These are phyloP conservation scores for Chlamydomonas sp. DNA, from an alignment of 139 green algal species.

Conservation along the genomic window DNA sequence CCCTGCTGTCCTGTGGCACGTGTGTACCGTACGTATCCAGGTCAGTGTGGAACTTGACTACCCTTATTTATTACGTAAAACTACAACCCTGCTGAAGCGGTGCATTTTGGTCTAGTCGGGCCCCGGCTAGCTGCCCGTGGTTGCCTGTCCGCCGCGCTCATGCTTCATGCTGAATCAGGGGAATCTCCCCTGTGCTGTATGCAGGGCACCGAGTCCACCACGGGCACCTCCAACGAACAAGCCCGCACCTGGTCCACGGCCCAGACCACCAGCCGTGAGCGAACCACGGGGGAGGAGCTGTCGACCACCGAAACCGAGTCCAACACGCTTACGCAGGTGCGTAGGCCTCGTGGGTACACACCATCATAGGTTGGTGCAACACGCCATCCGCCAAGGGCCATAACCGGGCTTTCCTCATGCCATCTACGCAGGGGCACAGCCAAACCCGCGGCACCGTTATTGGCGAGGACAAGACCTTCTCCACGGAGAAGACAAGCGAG, in stretches of 20 bases:
- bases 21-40: background rate
- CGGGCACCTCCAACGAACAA: background rate
- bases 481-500: background rate
- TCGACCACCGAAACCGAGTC: background rate
- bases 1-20: background rate
- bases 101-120: background rate
- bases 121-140: background rate
- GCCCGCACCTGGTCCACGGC: background rate
- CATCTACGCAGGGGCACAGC: background rate
- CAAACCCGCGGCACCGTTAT: background rate
- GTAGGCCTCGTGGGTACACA: background rate
- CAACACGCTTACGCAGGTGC: slow-evolving; percentile 5
- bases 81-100: background rate
- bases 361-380: background rate
- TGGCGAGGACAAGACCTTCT: background rate
- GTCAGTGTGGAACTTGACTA: background rate
- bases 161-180: background rate
- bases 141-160: background rate
- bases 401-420: background rate
- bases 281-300: background rate
- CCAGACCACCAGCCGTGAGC: background rate
- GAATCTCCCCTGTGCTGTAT: background rate
- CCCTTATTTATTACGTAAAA: background rate
- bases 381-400: background rate
- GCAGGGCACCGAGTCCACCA: background rate